Conservation (phyloP, 2,329 filamentous ascomycete species). For the Gaeumannomyces sp. region DNA sequence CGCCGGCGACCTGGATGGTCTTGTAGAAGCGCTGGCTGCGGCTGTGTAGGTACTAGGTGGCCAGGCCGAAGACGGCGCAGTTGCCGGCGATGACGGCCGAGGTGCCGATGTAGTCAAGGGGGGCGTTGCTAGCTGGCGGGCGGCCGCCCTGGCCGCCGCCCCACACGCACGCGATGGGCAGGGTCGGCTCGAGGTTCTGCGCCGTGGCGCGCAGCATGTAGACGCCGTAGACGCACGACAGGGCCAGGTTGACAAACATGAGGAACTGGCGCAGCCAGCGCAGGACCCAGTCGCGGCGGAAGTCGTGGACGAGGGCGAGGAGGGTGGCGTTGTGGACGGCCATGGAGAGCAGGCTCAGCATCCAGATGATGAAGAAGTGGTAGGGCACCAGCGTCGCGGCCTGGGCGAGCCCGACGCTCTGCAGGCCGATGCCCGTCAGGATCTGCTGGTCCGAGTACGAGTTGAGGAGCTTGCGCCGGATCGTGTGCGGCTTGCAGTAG, state of each 20-base stretch:
- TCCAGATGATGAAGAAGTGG: constrained; percentile 68
- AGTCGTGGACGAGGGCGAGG: constrained; percentile 59
- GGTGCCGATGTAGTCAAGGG: constrained; percentile 50
- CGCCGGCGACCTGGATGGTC: constrained; percentile 44
- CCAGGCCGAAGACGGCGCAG: constrained; percentile 49
- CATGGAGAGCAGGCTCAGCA: constrained; percentile 57
- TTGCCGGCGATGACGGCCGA: constrained; percentile 56
- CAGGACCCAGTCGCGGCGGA: constrained; percentile 60
- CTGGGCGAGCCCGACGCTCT: constrained; percentile 56
- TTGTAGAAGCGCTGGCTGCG: constrained; percentile 48
- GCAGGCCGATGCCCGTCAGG: constrained; percentile 62
- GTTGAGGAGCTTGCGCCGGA: constrained; percentile 58
- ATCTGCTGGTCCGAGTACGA: constrained; percentile 64
- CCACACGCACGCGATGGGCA: constrained; percentile 60
- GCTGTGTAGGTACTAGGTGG: constrained; percentile 60
- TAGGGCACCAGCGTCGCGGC: constrained; percentile 55
- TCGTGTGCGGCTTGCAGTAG: constrained; percentile 39
- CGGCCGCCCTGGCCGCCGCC: constrained; percentile 16
- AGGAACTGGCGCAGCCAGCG: constrained; percentile 59
- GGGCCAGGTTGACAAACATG: constrained; percentile 58
- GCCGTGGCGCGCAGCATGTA: constrained; percentile 51
- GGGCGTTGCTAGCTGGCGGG: constrained; percentile 28
- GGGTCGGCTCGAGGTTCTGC: constrained; percentile 38
- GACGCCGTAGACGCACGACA: constrained; percentile 50
- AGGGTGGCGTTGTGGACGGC: constrained; percentile 60